A percentile compares a stretch with the other conserved stretches of the same genome.
These are phyloP conservation scores for Polygonum aviculare DNA, from an alignment of 148 eudicot genomes.

Conservation along the genomic window DNA sequence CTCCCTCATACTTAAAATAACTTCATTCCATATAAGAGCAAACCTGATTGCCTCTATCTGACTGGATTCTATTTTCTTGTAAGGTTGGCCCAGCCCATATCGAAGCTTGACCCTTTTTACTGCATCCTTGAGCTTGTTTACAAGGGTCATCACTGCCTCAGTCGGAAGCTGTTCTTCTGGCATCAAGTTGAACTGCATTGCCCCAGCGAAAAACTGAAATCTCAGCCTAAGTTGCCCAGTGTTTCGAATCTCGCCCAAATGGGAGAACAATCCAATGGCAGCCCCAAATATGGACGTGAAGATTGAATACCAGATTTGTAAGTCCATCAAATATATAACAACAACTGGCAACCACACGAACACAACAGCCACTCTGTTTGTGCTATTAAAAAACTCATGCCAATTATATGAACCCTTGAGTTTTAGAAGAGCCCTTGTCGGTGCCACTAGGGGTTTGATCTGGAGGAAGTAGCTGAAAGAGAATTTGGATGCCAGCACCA, in stretches of 20 bases:
- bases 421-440: constrained; percentile 51
- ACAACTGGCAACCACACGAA: constrained; percentile 75
- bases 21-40: constrained; percentile 91
- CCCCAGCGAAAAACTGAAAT: constrained; percentile 93
- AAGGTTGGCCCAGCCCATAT: constrained; percentile 76
- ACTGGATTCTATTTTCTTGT: constrained; percentile 67
- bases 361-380: constrained; percentile 55
- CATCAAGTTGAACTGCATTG: constrained; percentile 85
- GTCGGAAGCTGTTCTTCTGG: constrained; percentile 44
- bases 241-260: constrained; percentile 88
- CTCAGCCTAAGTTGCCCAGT: constrained; percentile 76
- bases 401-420: constrained; percentile 42
- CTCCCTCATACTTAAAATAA: constrained; percentile 65
- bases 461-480: constrained; percentile 87
- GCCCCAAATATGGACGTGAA: constrained; percentile 62
- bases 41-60: constrained; percentile 81
- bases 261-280: constrained; percentile 62
- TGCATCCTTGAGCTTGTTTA: constrained; percentile 62
- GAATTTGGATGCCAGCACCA: constrained; percentile 60
- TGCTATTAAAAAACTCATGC: constrained; percentile 73
- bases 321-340: constrained; percentile 69
- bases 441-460: constrained; percentile 72
- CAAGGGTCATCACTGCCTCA: constrained; percentile 33
- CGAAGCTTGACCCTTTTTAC: constrained; percentile 62
- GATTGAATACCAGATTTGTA: constrained; percentile 84